phyloP scores from a whole-genome alignment of 192 early-diverging fungal species.

The Entophlyctis luteolus region DNA sequence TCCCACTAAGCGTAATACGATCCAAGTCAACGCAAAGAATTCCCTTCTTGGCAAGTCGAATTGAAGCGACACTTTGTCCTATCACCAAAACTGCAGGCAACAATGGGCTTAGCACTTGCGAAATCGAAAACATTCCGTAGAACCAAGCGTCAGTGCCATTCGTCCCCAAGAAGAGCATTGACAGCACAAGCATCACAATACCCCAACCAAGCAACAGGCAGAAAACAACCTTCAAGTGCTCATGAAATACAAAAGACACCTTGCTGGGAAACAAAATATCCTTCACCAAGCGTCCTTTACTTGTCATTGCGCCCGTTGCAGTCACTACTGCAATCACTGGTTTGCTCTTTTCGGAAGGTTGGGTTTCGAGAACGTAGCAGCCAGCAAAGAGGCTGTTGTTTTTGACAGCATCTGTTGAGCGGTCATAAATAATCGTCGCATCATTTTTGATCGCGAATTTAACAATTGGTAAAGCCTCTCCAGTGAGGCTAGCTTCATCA shows the following conservation, averaged over 20 bases:
- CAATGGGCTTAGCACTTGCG: constrained; percentile 65
- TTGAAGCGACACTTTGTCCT: constrained; percentile 66
- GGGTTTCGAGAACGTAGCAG: constrained; percentile 59
- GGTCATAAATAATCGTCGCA: constrained; percentile 28
- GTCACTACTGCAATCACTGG: constrained; percentile 57
- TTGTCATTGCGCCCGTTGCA: constrained; percentile 61
- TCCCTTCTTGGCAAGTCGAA: constrained; percentile 55
- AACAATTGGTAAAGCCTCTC: constrained; percentile 73
- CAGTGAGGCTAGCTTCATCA: constrained; percentile 74
- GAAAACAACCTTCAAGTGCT: constrained; percentile 72
- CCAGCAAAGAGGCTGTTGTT: constrained; percentile 66
- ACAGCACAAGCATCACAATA: constrained; percentile 44
- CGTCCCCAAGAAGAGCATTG: constrained; percentile 26
- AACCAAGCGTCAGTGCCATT: constrained; percentile 65
- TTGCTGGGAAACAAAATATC: constrained; percentile 72
- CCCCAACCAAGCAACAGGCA: constrained; percentile 64
- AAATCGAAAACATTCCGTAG: constrained; percentile 71
- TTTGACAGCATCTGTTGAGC: constrained; percentile 39
- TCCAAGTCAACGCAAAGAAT: constrained; percentile 74
- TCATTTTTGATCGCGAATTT: constrained; percentile 67
- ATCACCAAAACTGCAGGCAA: constrained; percentile 71
- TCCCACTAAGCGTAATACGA: constrained; percentile 69
- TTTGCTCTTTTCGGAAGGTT: constrained; percentile 16
- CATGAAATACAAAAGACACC: constrained; percentile 73
- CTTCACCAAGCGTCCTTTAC: constrained; percentile 68